phyloP scores from a whole-genome alignment of 2,329 filamentous ascomycete species.

The Stagonosporopsis tanaceti region DNA sequence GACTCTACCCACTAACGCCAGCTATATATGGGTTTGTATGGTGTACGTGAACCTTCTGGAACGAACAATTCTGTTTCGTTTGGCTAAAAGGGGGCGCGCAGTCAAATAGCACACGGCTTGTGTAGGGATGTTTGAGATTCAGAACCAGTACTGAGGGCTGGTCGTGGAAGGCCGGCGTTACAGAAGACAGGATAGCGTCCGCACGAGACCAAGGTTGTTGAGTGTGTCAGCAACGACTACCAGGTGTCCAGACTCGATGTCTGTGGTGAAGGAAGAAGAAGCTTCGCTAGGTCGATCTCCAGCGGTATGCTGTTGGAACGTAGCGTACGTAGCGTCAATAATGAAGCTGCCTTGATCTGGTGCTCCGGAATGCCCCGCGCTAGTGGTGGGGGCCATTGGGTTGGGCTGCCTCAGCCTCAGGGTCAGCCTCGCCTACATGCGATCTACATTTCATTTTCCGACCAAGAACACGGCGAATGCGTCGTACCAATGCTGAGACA shows the following conservation, averaged over 20 bases:
- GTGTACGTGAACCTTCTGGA: conserved; percentile 5
- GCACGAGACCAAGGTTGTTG: conserved; percentile 1
- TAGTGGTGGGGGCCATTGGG: conserved; percentile 18
- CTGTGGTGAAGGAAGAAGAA: conserved; percentile 1
- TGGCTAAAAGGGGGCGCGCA: conserved; percentile 10
- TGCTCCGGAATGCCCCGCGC: conserved; percentile 29
- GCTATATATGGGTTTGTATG: conserved; percentile 25
- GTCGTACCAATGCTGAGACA: conserved; percentile 15
- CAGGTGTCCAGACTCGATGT: not conserved
- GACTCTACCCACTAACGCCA: conserved; percentile 10
- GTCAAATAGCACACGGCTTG: conserved; percentile 11
- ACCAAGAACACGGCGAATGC: not conserved
- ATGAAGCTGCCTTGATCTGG: conserved; percentile 33
- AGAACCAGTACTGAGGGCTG: conserved; percentile 18
- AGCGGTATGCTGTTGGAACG: conserved; percentile 7
- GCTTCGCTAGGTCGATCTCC: not conserved
- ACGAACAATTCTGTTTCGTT: conserved; percentile 19
- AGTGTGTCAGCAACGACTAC: not conserved
- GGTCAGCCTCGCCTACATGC: not conserved
- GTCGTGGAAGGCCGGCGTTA: conserved; percentile 32
- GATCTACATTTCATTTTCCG: not conserved
- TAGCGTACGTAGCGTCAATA: conserved; percentile 18
- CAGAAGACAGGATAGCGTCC: conserved; percentile 26
- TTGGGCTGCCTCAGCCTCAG: conserved; percentile 9
- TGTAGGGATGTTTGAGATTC: conserved; percentile 30